Percentiles rank a stretch among this genome's conserved stretches.
Evolutionary conservation across 371 early-diverging fungal species (phyloP).

Genomic region (Capillidium rhysosporum): DNA sequence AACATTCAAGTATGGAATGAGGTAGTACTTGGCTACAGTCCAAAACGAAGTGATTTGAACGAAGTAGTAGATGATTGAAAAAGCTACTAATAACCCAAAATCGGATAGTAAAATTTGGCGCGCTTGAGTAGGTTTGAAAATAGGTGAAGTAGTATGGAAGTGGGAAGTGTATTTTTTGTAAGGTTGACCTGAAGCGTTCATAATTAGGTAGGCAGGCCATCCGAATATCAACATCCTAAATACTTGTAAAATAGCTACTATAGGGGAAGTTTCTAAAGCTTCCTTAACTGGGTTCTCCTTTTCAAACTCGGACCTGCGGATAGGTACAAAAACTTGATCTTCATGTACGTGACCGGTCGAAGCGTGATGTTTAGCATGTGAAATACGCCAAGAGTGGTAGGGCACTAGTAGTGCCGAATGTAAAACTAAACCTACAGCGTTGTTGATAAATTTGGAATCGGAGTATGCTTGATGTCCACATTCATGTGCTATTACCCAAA

Average conservation of each 20-base stretch:
- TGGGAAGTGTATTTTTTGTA: conserved; percentile 60
- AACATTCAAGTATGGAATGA: conserved; percentile 58
- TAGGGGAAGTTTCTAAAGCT: conserved; percentile 14
- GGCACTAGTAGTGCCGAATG: conserved; percentile 72
- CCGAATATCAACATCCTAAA: conserved; percentile 46
- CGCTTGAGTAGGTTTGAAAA: conserved; percentile 50
- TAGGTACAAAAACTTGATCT: conserved; percentile 79
- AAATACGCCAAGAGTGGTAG: conserved; percentile 52
- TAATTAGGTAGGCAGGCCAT: conserved; percentile 64
- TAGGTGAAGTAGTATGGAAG: conserved; percentile 50
- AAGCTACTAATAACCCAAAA: conserved; percentile 33
- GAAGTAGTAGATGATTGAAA: conserved; percentile 20
- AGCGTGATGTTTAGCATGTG: conserved; percentile 70
- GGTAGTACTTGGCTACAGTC: conserved; percentile 52
- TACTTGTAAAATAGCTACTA: conserved; percentile 21
- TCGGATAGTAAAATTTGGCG: conserved; percentile 40
- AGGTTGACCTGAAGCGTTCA: conserved; percentile 50
- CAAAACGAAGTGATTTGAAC: conserved; percentile 25
- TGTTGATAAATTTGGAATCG: conserved; percentile 47
- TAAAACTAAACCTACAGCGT: conserved; percentile 58
- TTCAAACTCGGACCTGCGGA: conserved; percentile 29
- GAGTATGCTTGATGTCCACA: conserved; percentile 74
- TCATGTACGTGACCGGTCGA: conserved; percentile 54
- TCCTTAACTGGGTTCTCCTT: conserved; percentile 13
- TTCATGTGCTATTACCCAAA: conserved; percentile 82